Evolutionary conservation across 345 rosid species (phyloP).

Genomic region (Isatis tinctoria): DNA sequence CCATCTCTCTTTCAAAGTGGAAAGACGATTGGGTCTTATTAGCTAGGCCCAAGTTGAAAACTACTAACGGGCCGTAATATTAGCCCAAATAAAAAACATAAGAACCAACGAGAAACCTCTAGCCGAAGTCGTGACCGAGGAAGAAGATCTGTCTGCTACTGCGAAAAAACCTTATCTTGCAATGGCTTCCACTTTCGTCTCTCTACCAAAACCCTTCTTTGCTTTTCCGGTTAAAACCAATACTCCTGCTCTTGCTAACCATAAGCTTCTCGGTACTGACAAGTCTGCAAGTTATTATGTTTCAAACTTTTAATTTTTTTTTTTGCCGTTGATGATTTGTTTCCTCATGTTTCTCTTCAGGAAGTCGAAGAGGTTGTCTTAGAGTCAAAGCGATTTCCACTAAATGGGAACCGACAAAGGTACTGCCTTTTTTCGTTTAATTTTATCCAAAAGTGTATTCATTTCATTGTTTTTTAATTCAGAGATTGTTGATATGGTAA

Average conservation of each 20-base stretch:
- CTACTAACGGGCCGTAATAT: background rate
- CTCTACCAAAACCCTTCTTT: conserved; percentile 43
- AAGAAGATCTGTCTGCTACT: conserved; percentile 7
- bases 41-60: background rate
- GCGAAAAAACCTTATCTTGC: conserved; percentile 23
- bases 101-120: background rate
- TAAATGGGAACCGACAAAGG: conserved; percentile 89
- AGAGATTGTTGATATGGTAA: background rate
- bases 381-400: conserved; percentile 58
- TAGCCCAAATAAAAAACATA: conserved; percentile 2
- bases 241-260: conserved; percentile 29
- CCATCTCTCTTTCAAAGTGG: too few species aligned
- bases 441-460: background rate
- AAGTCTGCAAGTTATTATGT: background rate
- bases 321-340: background rate
- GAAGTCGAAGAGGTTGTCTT: conserved; percentile 42
- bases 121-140: background rate
- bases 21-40: background rate
- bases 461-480: background rate
- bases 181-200: conserved; percentile 45
- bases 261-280: conserved; percentile 36
- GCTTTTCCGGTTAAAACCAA: conserved; percentile 28
- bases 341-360: conserved; percentile 14
- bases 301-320: background rate
- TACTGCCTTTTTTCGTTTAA: conserved; percentile 1